Conservation (phyloP, 257 asterid genomes). For the Solanum gracilifrons region DNA sequence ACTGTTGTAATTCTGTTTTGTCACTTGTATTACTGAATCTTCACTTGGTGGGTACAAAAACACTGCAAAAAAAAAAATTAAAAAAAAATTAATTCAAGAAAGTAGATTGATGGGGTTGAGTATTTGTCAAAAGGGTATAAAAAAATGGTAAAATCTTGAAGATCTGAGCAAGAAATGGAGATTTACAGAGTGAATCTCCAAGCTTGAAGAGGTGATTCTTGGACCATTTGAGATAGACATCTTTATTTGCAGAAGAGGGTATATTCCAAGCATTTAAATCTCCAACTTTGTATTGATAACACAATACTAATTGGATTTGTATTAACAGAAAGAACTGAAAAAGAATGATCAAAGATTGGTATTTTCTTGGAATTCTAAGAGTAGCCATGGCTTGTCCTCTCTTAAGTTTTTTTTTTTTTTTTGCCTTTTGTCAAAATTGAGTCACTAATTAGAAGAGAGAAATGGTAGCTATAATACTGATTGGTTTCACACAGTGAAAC, state of each 20-base stretch:
- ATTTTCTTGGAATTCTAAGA: conserved; percentile 11
- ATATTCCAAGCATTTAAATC: conserved; percentile 64
- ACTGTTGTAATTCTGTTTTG: conserved; percentile 34
- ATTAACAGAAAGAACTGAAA: conserved; percentile 25
- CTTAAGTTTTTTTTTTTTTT: not conserved
- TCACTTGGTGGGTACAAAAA: conserved; percentile 94
- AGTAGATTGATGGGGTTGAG: not conserved
- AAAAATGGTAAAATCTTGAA: not conserved
- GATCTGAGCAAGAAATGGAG: not conserved
- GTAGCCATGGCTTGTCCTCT: conserved; percentile 16
- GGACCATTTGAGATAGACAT: conserved; percentile 61
- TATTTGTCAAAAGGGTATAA: not conserved
- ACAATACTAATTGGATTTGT: conserved; percentile 14
- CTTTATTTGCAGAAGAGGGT: conserved; percentile 52
- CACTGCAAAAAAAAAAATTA: conserved; percentile 31
- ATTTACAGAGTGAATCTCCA: conserved; percentile 79
- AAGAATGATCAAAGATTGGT: conserved; percentile 19
- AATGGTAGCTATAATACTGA: not conserved
- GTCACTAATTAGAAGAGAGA: not conserved
- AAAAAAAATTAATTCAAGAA: not conserved
- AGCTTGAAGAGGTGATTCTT: conserved; percentile 36
- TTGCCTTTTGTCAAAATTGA: not conserved
- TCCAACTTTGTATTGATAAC: conserved; percentile 63
- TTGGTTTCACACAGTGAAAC: not conserved
- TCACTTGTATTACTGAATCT: conserved; percentile 80